Evolutionary conservation across 2,329 filamentous ascomycete genomes (phyloP).

Genomic region (Fusarium humuli): DNA sequence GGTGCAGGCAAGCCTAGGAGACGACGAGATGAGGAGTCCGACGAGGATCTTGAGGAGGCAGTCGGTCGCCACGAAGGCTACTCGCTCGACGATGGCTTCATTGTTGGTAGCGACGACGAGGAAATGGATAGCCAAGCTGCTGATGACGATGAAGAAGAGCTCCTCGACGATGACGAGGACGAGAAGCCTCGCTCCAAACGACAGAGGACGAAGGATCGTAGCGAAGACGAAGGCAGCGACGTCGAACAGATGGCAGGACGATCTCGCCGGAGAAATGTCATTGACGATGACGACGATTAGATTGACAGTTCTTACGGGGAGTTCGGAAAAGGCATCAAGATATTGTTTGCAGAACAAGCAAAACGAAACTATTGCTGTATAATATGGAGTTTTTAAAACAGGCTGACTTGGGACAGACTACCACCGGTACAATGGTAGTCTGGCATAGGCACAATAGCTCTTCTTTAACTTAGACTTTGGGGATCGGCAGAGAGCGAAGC

Average conservation of each 20-base stretch:
- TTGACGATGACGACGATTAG: conserved; percentile 71
- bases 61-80: conserved; percentile 77
- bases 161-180: conserved; percentile 66
- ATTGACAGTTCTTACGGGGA: conserved; percentile 3
- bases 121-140: conserved; percentile 71
- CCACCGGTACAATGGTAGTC: neutral
- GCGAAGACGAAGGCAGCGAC: conserved; percentile 62
- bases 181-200: conserved; percentile 61
- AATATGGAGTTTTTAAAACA: conserved; percentile 25
- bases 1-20: conserved; percentile 64
- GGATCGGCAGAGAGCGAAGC: conserved; percentile 1
- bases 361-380: conserved; percentile 25
- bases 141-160: conserved; percentile 70
- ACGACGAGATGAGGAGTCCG: conserved; percentile 78
- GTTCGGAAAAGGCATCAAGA: conserved; percentile 3
- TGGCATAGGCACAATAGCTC: neutral
- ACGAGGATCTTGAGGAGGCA: conserved; percentile 75
- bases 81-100: conserved; percentile 82
- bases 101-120: conserved; percentile 81
- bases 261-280: conserved; percentile 65
- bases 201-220: conserved; percentile 61
- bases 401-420: conserved; percentile 3
- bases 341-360: conserved; percentile 6
- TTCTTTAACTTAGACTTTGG: conserved; percentile 11
- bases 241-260: conserved; percentile 62